These are phyloP conservation scores for Athelia psychrophila DNA, from an alignment of 1,284 basidiomycete species.

Conservation along the genomic window DNA sequence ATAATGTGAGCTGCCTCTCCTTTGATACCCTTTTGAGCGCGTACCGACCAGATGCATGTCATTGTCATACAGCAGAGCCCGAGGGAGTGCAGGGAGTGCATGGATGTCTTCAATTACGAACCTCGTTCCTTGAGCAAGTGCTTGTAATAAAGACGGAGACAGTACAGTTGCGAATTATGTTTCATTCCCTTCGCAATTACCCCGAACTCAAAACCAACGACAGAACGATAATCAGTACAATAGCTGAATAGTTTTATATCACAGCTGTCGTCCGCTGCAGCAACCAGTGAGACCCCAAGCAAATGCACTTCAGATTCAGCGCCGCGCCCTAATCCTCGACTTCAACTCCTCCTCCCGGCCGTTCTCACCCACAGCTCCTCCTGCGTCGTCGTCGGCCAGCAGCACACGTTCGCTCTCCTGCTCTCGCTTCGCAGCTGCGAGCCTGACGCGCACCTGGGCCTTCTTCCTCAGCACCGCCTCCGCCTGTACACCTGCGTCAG, in stretches of 20 bases:
- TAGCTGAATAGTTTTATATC: too few relatives aligned
- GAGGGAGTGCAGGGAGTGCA: neutral
- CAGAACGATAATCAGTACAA: too few relatives aligned
- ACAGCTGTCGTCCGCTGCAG: too few relatives aligned
- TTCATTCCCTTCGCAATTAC: too few relatives aligned
- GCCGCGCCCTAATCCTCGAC: too few relatives aligned
- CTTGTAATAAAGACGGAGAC: too few relatives aligned
- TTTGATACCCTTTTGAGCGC: neutral
- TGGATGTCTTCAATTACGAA: neutral
- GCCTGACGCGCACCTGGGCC: slow-evolving; percentile 45
- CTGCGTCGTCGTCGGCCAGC: slow-evolving; percentile 7
- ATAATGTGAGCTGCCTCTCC: slow-evolving; percentile 35
- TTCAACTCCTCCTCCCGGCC: slow-evolving; percentile 1
- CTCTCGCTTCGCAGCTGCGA: slow-evolving; percentile 43
- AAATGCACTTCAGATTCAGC: too few relatives aligned
- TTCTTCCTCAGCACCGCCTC: slow-evolving; percentile 47
- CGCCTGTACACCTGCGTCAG: slow-evolving; percentile 18
- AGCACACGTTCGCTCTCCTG: slow-evolving; percentile 4
- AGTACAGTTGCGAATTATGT: too few relatives aligned
- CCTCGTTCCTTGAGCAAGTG: too few relatives aligned
- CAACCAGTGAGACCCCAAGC: too few relatives aligned
- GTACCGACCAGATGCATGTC: neutral
- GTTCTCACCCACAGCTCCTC: slow-evolving; percentile 4
- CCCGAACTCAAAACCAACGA: too few relatives aligned
- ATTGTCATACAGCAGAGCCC: neutral